phyloP scores from a whole-genome alignment of 2,329 filamentous ascomycete species.

The Penicillium nordicum region DNA sequence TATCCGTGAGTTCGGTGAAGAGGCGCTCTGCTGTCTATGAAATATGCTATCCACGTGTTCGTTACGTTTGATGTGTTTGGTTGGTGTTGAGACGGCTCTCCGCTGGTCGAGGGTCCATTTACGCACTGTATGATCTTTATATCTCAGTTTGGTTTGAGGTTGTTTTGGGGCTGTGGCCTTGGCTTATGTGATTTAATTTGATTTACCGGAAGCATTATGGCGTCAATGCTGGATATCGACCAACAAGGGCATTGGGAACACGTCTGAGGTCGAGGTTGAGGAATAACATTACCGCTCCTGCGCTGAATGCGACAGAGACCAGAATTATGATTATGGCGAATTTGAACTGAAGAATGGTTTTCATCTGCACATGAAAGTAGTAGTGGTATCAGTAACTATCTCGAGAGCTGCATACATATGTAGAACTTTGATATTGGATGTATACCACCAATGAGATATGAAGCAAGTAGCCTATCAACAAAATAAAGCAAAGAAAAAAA shows the following conservation, averaged over 20 bases:
- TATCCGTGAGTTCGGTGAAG: slow-evolving; percentile 68
- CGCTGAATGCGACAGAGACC: not conserved
- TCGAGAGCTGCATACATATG: not conserved
- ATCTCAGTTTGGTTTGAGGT: not conserved
- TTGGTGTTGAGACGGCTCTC: not conserved
- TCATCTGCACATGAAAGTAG: not conserved
- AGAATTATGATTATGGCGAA: not conserved
- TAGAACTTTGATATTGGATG: not conserved
- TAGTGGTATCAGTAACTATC: not conserved
- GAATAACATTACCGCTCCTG: not conserved
- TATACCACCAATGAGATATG: not conserved
- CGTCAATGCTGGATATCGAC: not conserved
- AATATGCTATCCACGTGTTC: not conserved
- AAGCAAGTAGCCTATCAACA: slow-evolving; percentile 7
- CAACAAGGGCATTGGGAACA: not conserved
- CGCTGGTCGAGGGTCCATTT: slow-evolving; percentile 1
- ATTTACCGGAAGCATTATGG: not conserved
- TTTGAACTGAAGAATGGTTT: not conserved
- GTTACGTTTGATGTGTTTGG: not conserved
- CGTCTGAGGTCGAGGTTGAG: not conserved
- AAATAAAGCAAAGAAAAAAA: not conserved
- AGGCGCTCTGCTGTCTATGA: slow-evolving; percentile 71
- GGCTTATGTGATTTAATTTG: not conserved
- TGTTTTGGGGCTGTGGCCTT: not conserved
- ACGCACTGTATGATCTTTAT: not conserved